Conservation (phyloP, 2,329 filamentous ascomycete species). For the Endothia cerciana region DNA sequence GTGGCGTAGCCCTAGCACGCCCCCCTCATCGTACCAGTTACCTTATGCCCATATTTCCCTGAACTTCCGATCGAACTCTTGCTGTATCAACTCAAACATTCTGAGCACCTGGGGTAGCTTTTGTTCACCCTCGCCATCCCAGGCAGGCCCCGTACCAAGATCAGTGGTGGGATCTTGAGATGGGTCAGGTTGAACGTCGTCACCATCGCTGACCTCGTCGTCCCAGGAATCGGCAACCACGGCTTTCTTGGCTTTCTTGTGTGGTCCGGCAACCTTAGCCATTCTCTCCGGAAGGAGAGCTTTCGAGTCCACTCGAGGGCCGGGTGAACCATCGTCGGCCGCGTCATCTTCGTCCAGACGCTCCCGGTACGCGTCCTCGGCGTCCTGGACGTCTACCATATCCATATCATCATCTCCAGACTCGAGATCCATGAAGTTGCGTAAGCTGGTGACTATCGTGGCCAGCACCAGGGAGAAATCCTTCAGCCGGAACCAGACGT, state of each 20-base stretch:
- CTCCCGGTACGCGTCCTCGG: constrained; percentile 37
- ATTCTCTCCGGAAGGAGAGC: neutral
- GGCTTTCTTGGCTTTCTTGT: constrained; percentile 37
- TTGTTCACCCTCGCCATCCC: constrained; percentile 45
- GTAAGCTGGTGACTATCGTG: constrained; percentile 70
- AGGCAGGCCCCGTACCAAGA: constrained; percentile 21
- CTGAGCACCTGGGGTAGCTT: constrained; percentile 58
- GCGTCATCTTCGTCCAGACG: constrained; percentile 50
- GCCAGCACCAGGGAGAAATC: constrained; percentile 62
- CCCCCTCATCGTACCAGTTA: too few species aligned
- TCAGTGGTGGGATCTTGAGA: constrained; percentile 38
- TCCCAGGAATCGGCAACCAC: constrained; percentile 51
- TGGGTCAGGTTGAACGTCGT: constrained; percentile 35
- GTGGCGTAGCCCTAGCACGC: neutral
- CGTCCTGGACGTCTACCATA: constrained; percentile 50
- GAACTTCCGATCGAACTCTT: constrained; percentile 68
- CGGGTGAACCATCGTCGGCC: neutral
- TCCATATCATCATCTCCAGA: constrained; percentile 46
- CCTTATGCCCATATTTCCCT: constrained; percentile 60
- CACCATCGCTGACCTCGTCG: constrained; percentile 42
- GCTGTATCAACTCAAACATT: constrained; percentile 60
- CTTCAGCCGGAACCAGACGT: constrained; percentile 75
- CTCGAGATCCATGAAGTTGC: constrained; percentile 57
- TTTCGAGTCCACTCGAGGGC: neutral
- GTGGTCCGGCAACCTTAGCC: neutral